A percentile compares a stretch with the other conserved stretches of the same genome.
Evolutionary conservation across 768 basidiomycete genomes (phyloP).

Genomic region (Chalciporus piperatus): DNA sequence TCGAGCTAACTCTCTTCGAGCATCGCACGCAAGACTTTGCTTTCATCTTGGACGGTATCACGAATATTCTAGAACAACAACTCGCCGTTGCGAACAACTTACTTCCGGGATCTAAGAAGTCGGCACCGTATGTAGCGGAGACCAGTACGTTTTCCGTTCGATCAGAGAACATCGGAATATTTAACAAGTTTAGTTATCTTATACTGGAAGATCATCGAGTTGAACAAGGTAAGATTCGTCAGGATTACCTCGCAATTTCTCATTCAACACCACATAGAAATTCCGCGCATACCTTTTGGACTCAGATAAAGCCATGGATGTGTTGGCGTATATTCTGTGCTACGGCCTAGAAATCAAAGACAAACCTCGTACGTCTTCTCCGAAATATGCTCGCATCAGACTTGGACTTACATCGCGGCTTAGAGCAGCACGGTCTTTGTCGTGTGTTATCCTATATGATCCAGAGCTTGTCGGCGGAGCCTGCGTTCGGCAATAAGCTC

Average conservation of each 20-base stretch:
- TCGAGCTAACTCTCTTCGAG: constrained; percentile 37
- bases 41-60: constrained; percentile 76
- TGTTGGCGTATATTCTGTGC: constrained; percentile 76
- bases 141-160: constrained; percentile 52
- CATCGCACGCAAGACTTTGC: constrained; percentile 89
- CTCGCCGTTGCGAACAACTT: constrained; percentile 69
- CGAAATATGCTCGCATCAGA: background rate
- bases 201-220: constrained; percentile 89
- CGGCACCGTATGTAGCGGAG: constrained; percentile 80
- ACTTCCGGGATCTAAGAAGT: constrained; percentile 82
- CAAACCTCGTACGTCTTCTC: constrained; percentile 67
- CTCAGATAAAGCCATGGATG: constrained; percentile 73
- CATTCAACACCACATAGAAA: constrained; percentile 56
- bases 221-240: constrained; percentile 71
- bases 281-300: constrained; percentile 81
- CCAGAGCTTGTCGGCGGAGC: constrained; percentile 86
- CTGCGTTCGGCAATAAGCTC: constrained; percentile 69
- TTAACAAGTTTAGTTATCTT: constrained; percentile 54
- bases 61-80: constrained; percentile 69
- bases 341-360: constrained; percentile 89
- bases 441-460: constrained; percentile 88
- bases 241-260: background rate
- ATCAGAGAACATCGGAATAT: background rate
- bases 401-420: constrained; percentile 5
- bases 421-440: constrained; percentile 90